These are phyloP conservation scores for Coemansia sp. DNA, from an alignment of 192 early-diverging fungal genomes.

Conservation along the genomic window DNA sequence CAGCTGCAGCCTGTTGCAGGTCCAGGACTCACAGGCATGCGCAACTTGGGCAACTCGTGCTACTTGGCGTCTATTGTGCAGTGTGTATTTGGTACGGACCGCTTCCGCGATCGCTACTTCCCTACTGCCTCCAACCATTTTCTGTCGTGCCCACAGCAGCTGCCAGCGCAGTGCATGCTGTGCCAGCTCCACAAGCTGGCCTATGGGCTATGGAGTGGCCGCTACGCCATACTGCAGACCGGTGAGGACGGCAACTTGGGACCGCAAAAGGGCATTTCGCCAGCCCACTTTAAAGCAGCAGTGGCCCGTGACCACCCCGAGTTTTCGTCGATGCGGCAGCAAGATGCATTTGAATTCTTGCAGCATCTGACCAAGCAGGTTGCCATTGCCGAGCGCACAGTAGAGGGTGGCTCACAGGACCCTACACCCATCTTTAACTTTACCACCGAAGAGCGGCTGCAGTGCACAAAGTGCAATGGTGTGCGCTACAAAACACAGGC, in stretches of 20 bases:
- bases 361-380: constrained; percentile 72
- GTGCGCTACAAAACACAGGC: constrained; percentile 70
- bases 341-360: constrained; percentile 96
- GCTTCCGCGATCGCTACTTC: constrained; percentile 71
- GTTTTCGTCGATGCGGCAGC: constrained; percentile 96
- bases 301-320: constrained; percentile 89
- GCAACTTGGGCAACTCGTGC: constrained; percentile 96
- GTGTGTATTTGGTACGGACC: constrained; percentile 74
- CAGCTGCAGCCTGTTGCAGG: constrained; percentile 79
- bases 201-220: constrained; percentile 83
- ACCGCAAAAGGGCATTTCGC: constrained; percentile 79
- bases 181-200: constrained; percentile 93
- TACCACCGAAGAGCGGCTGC: constrained; percentile 74
- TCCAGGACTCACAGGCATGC: constrained; percentile 87
- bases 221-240: constrained; percentile 67
- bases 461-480: constrained; percentile 79
- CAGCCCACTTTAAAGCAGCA: constrained; percentile 87
- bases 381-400: constrained; percentile 72
- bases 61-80: constrained; percentile 96
- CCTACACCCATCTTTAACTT: constrained; percentile 82
- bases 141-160: constrained; percentile 29
- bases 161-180: constrained; percentile 73
- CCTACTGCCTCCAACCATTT: constrained; percentile 38
- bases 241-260: constrained; percentile 42
- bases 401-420: constrained; percentile 54